phyloP scores from a whole-genome alignment of 805 yeast genomes.

The Starmerella asiatica region DNA sequence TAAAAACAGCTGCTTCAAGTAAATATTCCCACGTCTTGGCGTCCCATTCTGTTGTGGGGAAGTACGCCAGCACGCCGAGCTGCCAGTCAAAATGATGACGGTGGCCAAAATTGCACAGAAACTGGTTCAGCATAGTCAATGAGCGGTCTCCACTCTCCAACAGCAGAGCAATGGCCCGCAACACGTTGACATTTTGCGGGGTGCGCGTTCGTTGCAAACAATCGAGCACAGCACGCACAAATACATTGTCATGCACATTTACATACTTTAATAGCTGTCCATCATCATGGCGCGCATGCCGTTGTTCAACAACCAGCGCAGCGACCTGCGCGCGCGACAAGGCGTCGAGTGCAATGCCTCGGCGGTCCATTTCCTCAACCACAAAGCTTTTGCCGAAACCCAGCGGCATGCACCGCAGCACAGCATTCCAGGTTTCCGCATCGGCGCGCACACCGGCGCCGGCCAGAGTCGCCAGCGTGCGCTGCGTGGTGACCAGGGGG shows the following conservation, averaged over 20 bases:
- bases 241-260: slow-evolving; percentile 5
- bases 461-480: slow-evolving; percentile 5
- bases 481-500: slow-evolving; percentile 12
- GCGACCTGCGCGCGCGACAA: slow-evolving; percentile 7
- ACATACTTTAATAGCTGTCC: slow-evolving; percentile 1
- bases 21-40: slow-evolving; percentile 11
- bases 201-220: slow-evolving; percentile 2
- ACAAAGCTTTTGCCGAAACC: slow-evolving; percentile 20
- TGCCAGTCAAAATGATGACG: slow-evolving; percentile 17
- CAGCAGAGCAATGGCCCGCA: slow-evolving; percentile 4
- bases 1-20: slow-evolving; percentile 8
- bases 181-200: slow-evolving; percentile 9
- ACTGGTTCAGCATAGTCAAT: slow-evolving; percentile 9
- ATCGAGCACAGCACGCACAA: slow-evolving; percentile 4
- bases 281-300: not conserved
- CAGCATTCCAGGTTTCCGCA: slow-evolving; percentile 17
- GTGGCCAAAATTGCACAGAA: slow-evolving; percentile 9
- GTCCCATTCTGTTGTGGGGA: slow-evolving; percentile 9
- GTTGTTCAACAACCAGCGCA: slow-evolving; percentile 3
- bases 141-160: not conserved
- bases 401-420: slow-evolving; percentile 17
- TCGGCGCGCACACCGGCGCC: slow-evolving; percentile 8
- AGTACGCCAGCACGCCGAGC: slow-evolving; percentile 12
- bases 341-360: slow-evolving; percentile 11
- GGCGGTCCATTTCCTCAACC: slow-evolving; percentile 19